These are phyloP conservation scores for Pezicula neosporulosa DNA, from an alignment of 2,329 filamentous ascomycete genomes.

Conservation along the genomic window DNA sequence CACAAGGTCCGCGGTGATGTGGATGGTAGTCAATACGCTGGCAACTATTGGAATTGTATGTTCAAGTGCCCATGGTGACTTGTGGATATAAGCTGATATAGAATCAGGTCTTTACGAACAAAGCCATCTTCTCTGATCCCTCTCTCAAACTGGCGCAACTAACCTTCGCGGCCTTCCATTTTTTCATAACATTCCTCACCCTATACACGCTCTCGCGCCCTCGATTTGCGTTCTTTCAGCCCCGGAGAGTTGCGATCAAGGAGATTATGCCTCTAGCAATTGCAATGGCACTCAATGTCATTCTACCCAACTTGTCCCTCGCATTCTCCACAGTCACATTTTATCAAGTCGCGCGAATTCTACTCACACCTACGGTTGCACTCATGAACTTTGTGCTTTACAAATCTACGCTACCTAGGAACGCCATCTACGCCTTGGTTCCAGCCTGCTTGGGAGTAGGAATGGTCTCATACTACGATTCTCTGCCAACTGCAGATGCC, in stretches of 20 bases:
- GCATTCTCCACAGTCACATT: constrained; percentile 67
- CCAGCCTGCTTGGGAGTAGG: constrained; percentile 63
- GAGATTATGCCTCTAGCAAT: constrained; percentile 62
- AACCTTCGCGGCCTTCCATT: constrained; percentile 66
- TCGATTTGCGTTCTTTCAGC: constrained; percentile 54
- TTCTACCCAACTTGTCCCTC: constrained; percentile 64
- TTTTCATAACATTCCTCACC: constrained; percentile 61
- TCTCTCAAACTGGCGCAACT: constrained; percentile 59
- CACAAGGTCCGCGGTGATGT: constrained; percentile 40
- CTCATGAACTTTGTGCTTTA: constrained; percentile 63
- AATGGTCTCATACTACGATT: constrained; percentile 66
- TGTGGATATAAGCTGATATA: not conserved
- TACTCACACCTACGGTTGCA: constrained; percentile 63
- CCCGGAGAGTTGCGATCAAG: constrained; percentile 49
- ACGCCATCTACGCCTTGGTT: constrained; percentile 48
- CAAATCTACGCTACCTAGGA: constrained; percentile 48
- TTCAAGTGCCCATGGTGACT: constrained; percentile 4
- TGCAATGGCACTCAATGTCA: constrained; percentile 67
- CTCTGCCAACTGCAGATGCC: constrained; percentile 43
- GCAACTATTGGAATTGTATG: constrained; percentile 61
- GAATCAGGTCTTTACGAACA: constrained; percentile 64
- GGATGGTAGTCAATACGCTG: constrained; percentile 59
- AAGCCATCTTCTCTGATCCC: constrained; percentile 63
- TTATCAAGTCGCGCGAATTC: constrained; percentile 66
- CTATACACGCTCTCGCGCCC: constrained; percentile 59